Percentiles rank a stretch among this genome's conserved stretches.
These are phyloP conservation scores for Eleusine coracana DNA, from an alignment of 176 grass and related monocot genomes.

Conservation along the genomic window DNA sequence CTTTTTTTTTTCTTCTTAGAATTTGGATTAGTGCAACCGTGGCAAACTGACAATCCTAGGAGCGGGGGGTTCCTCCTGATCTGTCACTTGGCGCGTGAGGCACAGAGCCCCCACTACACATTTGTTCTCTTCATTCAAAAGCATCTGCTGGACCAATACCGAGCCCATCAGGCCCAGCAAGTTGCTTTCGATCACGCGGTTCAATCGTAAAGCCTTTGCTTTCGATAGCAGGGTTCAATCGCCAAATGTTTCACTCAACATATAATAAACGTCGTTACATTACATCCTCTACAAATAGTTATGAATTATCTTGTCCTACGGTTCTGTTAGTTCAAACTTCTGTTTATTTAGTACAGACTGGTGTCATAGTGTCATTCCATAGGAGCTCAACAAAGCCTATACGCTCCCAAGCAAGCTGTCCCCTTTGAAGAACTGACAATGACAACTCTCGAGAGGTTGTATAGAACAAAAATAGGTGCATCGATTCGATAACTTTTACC, in stretches of 20 bases:
- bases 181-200: background rate
- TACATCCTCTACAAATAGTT: too few species aligned
- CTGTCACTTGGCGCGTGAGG: too few species aligned
- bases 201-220: too few species aligned
- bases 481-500: background rate
- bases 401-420: background rate
- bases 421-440: constrained; percentile 6
- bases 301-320: background rate
- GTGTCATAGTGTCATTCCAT: too few species aligned
- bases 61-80: too few species aligned
- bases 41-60: too few species aligned
- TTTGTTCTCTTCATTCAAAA: background rate
- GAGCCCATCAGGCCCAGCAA: background rate
- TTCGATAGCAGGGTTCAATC: too few species aligned
- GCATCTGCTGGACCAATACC: background rate
- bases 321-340: background rate
- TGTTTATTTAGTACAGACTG: background rate
- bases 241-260: too few species aligned
- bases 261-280: too few species aligned
- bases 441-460: background rate
- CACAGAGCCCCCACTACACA: background rate
- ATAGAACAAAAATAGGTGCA: background rate
- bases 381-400: background rate
- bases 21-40: too few species aligned
- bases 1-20: too few species aligned